Base-by-base conservation (phyloP, 495 filamentous ascomycete species). In the Penicillium herquei region DNA sequence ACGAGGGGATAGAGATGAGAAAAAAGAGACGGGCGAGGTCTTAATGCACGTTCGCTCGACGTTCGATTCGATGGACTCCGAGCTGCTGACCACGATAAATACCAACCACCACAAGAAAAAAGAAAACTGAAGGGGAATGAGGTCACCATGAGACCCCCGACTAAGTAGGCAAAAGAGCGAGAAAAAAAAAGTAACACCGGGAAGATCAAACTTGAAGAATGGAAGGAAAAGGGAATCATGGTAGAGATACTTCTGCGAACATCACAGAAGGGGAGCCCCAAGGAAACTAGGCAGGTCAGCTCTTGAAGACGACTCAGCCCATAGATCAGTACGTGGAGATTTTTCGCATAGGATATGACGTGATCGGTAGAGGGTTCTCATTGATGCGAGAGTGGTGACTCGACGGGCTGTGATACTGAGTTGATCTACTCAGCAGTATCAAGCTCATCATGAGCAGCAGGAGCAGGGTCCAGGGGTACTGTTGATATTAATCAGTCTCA, bases 391-490 rank as follows among this genome's bases (percentile, higher is more conserved):
- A 21, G n/a, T 14, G n/a, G 18, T n/a, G 33, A n/a, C 32, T 49
- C 46, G 14, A 26, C n/a, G 30, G 7, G 32, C 8, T 26, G 34
- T 52, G 50, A 26, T n/a, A 42, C 37, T 39, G 30, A 65, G 58
- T 57, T 39, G 63, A 75, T 66, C 70, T 88, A 96, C 83, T 98
- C 94, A 69, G 92, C 94, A 70, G 92, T 92, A 72, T 98, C 94
- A 65, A 98, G 83, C 70, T 98, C 94, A 74, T 98, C 95, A 70
- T 96, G 92, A 62, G 86, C 87, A 50, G 92, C 87, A 54, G 87
- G 83, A 46, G 90, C 87, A 58, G 89, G 87, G 44, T 93, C 89
- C 69, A 87, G 74, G 67, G 83, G 69, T 63, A 70, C 73, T 74
- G n/a, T 39, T 34, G 2, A 17, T 26, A 26, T 26, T 39, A 26